Percentiles rank a stretch among this genome's conserved stretches.
Evolutionary conservation across 352 stramenopile species (phyloP).

Genomic region (Globisporangium mamillatum): DNA sequence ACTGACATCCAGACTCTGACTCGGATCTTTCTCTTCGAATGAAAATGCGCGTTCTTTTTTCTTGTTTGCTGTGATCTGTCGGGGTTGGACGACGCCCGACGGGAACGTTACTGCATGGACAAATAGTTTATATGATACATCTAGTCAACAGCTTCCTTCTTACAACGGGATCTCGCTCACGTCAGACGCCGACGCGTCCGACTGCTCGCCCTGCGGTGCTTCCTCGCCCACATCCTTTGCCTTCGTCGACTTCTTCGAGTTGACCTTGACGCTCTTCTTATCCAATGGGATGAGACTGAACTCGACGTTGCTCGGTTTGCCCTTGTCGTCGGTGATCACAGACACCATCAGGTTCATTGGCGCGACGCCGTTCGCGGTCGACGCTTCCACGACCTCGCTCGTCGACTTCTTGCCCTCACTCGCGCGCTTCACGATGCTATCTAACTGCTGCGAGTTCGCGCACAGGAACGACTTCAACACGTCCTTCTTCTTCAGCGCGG

Average conservation of each 20-base stretch:
- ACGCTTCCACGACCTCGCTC: conserved; percentile 34
- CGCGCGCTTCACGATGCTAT: conserved; percentile 44
- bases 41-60: not conserved
- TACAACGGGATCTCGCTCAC: conserved; percentile 15
- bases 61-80: not conserved
- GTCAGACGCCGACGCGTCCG: conserved; percentile 11
- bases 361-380: conserved; percentile 23
- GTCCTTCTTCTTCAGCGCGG: conserved; percentile 58
- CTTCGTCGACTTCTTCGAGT: conserved; percentile 8
- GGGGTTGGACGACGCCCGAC: not conserved
- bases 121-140: conserved; percentile 1
- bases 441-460: conserved; percentile 38
- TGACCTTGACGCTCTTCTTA: conserved; percentile 5
- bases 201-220: conserved; percentile 8
- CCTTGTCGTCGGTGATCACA: conserved; percentile 39
- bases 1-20: not conserved
- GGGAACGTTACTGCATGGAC: not conserved
- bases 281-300: conserved; percentile 51
- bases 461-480: conserved; percentile 48
- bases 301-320: conserved; percentile 59
- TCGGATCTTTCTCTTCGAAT: not conserved
- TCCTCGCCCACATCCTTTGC: not conserved
- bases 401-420: conserved; percentile 43
- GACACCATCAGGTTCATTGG: conserved; percentile 48
- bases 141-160: conserved; percentile 3